Evolutionary conservation across 805 yeast genomes (phyloP).

Genomic region (Candida nitratophila): DNA sequence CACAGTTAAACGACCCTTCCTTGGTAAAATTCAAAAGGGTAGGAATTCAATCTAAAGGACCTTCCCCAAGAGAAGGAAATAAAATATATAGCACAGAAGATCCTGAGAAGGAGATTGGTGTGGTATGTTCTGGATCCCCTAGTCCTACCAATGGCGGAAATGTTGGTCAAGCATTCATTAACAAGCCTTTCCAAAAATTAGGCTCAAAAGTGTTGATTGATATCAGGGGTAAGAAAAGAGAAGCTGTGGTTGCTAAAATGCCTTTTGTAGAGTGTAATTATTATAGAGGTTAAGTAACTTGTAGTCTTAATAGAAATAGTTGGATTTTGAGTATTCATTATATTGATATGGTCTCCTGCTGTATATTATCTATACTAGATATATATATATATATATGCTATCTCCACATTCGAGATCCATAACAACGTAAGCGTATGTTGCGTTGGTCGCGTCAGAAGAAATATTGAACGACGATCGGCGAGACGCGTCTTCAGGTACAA

Average conservation of each 20-base stretch:
- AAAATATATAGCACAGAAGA: slow-evolving; percentile 53
- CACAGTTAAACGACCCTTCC: slow-evolving; percentile 61
- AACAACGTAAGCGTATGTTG: too few relatives aligned
- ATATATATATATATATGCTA: not conserved
- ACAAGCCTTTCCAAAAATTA: slow-evolving; percentile 60
- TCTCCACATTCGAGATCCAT: too few relatives aligned
- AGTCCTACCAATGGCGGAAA: slow-evolving; percentile 62
- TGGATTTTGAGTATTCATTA: too few relatives aligned
- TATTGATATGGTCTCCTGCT: too few relatives aligned
- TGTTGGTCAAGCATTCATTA: slow-evolving; percentile 86
- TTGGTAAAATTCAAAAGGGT: slow-evolving; percentile 56
- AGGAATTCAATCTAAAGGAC: slow-evolving; percentile 73
- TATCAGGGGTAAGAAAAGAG: slow-evolving; percentile 77
- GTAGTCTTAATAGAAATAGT: too few relatives aligned
- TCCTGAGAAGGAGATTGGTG: slow-evolving; percentile 43
- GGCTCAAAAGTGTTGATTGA: slow-evolving; percentile 70
- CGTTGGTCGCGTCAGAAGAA: too few relatives aligned
- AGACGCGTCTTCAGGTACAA: too few relatives aligned
- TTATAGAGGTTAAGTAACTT: slow-evolving; percentile 33
- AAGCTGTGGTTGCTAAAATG: slow-evolving; percentile 69
- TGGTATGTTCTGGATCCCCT: slow-evolving; percentile 53
- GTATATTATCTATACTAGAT: too few relatives aligned
- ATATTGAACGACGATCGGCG: too few relatives aligned
- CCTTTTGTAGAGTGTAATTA: slow-evolving; percentile 79
- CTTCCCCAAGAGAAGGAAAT: slow-evolving; percentile 84